Conservation (phyloP, 116 monocot species). For the Zostera marina region DNA sequence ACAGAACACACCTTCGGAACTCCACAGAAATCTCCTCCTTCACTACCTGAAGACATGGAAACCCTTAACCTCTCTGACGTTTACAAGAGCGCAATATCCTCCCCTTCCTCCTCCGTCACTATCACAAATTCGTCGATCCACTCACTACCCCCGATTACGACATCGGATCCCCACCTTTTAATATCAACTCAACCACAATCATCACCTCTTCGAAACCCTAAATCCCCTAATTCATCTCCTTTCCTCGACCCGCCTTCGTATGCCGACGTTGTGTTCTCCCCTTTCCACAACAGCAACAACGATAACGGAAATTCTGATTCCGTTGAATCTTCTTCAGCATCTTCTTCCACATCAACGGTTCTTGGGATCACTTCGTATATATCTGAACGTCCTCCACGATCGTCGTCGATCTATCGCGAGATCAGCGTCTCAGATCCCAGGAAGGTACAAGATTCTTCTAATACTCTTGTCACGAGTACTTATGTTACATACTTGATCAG, state of each 20-base stretch:
- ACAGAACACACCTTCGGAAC: not conserved
- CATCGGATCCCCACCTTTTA: not conserved
- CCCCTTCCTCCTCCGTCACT: constrained; percentile 2
- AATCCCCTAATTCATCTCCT: constrained; percentile 3
- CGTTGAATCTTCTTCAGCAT: constrained; percentile 5
- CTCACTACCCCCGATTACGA: too few relatives aligned
- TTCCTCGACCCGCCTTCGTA: constrained; percentile 65
- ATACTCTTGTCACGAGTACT: constrained; percentile 56
- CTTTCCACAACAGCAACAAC: constrained; percentile 15
- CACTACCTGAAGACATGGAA: constrained; percentile 26
- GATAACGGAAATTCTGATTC: constrained; percentile 3
- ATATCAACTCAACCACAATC: constrained; percentile 4
- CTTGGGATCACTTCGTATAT: constrained; percentile 6
- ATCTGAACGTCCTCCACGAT: not conserved
- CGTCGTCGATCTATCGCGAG: constrained; percentile 22
- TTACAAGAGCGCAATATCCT: constrained; percentile 8
- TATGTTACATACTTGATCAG: constrained; percentile 71
- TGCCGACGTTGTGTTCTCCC: constrained; percentile 49
- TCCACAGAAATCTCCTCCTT: constrained; percentile 4
- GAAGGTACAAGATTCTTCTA: constrained; percentile 49
- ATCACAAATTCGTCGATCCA: too few relatives aligned
- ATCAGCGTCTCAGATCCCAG: constrained; percentile 70
- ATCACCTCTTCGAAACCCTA: not conserved
- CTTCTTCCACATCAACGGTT: constrained; percentile 9
- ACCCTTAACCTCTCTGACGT: constrained; percentile 28